phyloP scores from a whole-genome alignment of 305 asterid genomes.

The Fraxinus angustifolia region DNA sequence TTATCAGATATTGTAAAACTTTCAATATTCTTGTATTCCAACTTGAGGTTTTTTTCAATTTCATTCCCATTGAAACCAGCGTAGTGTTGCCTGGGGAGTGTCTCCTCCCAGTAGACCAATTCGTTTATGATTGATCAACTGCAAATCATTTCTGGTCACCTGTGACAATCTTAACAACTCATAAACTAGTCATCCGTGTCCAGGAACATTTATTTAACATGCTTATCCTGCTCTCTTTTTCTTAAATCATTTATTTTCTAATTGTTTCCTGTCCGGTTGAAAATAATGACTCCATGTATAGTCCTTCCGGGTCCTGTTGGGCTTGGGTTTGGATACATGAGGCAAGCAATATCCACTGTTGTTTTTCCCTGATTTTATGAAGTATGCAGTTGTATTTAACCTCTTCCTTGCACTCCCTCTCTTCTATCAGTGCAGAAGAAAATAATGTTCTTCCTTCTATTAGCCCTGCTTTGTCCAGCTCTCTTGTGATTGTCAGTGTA shows the following conservation, averaged over 20 bases:
- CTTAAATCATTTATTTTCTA: background rate
- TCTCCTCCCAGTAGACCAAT: background rate
- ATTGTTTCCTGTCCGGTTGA: conserved; percentile 32
- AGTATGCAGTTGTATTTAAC: background rate
- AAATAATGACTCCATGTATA: conserved; percentile 43
- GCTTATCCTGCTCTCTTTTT: background rate
- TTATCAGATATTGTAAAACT: too few relatives aligned
- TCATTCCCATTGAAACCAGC: background rate
- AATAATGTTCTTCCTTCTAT: conserved; percentile 39
- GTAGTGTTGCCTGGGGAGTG: background rate
- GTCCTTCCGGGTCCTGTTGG: conserved; percentile 48
- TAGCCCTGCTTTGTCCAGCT: conserved; percentile 41
- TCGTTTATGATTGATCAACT: background rate
- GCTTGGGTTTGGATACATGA: conserved; percentile 46
- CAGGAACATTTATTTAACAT: conserved; percentile 8
- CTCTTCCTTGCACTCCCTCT: background rate
- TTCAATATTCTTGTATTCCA: background rate
- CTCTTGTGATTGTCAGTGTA: conserved; percentile 40
- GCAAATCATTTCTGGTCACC: background rate
- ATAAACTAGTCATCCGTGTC: background rate
- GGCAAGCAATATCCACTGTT: conserved; percentile 26
- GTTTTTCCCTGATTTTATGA: conserved; percentile 8
- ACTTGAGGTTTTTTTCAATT: background rate
- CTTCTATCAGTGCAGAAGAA: conserved; percentile 37
- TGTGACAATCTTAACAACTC: background rate